A percentile compares a stretch with the other conserved stretches of the same genome.
phyloP scores from a whole-genome alignment of 2,329 filamentous ascomycete genomes.

The Dendryphion nanum region DNA sequence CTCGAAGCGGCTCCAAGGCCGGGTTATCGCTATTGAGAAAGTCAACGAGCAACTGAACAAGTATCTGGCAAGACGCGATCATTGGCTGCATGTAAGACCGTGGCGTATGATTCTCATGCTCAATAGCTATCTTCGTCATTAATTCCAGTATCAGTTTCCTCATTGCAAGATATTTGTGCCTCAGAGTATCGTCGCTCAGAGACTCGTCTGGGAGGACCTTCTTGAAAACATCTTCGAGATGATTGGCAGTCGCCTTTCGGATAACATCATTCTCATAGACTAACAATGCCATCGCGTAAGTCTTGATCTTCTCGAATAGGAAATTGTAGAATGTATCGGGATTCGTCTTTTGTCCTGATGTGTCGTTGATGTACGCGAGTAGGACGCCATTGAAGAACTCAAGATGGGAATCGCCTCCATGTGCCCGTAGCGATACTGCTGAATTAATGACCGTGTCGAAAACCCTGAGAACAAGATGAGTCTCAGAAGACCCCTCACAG shows the following conservation, averaged over 20 bases:
- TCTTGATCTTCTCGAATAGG: conserved; percentile 15
- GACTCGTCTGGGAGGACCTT: conserved; percentile 13
- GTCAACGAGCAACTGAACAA: conserved; percentile 18
- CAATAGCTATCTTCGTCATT: conserved; percentile 19
- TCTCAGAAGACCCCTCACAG: conserved; percentile 21
- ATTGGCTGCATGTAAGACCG: conserved; percentile 25
- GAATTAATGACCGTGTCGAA: conserved; percentile 20
- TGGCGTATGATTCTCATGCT: conserved; percentile 20
- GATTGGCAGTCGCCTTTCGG: conserved; percentile 17
- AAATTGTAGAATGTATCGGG: conserved; percentile 21
- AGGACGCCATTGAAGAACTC: conserved; percentile 25
- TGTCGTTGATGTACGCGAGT: conserved; percentile 20
- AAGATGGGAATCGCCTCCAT: conserved; percentile 23
- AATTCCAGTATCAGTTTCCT: conserved; percentile 15
- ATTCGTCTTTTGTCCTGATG: conserved; percentile 14
- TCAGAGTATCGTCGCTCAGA: conserved; percentile 11
- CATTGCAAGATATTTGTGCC: conserved; percentile 19
- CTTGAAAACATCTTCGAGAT: conserved; percentile 24
- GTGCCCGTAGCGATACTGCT: conserved; percentile 14
- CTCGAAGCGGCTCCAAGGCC: conserved; percentile 16
- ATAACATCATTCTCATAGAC: conserved; percentile 28
- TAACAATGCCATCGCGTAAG: conserved; percentile 24
- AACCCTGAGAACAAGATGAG: conserved; percentile 15
- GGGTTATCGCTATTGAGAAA: conserved; percentile 21
- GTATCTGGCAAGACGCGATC: conserved; percentile 16